Evolutionary conservation across 2,329 filamentous ascomycete genomes (phyloP).

Genomic region (Diaporthe sp.): DNA sequence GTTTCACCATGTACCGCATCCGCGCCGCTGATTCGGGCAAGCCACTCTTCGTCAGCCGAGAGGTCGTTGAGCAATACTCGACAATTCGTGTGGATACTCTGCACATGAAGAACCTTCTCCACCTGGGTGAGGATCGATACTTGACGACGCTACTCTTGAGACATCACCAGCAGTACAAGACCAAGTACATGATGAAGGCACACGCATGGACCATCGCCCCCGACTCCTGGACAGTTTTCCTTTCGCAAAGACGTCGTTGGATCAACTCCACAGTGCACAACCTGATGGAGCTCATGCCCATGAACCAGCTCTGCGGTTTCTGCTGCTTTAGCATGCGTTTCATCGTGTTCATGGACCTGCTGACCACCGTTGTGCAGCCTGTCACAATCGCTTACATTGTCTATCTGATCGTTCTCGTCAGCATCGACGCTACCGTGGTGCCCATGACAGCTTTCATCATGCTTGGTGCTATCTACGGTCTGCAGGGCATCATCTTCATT

Average conservation of each 20-base stretch:
- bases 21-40: conserved; percentile 95
- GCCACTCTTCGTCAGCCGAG: conserved; percentile 94
- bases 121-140: conserved; percentile 97
- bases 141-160: conserved; percentile 95
- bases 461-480: conserved; percentile 94
- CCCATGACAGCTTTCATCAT: conserved; percentile 91
- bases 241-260: conserved; percentile 98
- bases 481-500: conserved; percentile 98
- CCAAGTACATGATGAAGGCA: conserved; percentile 93
- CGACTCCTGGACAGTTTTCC: conserved; percentile 93
- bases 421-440: conserved; percentile 72
- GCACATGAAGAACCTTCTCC: conserved; percentile 98
- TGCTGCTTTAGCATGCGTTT: conserved; percentile 99
- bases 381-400: conserved; percentile 91
- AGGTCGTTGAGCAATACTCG: conserved; percentile 88
- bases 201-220: conserved; percentile 98
- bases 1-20: conserved; percentile 99
- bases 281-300: conserved; percentile 91
- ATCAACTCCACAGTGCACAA: conserved; percentile 99
- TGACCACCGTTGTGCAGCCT: conserved; percentile 93
- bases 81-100: conserved; percentile 97
- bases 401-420: conserved; percentile 86
- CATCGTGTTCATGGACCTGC: conserved; percentile 92
- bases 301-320: conserved; percentile 97
- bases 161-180: conserved; percentile 94